phyloP scores from a whole-genome alignment of 208 protist genomes.

The Acanthamoeba lenticulata region DNA sequence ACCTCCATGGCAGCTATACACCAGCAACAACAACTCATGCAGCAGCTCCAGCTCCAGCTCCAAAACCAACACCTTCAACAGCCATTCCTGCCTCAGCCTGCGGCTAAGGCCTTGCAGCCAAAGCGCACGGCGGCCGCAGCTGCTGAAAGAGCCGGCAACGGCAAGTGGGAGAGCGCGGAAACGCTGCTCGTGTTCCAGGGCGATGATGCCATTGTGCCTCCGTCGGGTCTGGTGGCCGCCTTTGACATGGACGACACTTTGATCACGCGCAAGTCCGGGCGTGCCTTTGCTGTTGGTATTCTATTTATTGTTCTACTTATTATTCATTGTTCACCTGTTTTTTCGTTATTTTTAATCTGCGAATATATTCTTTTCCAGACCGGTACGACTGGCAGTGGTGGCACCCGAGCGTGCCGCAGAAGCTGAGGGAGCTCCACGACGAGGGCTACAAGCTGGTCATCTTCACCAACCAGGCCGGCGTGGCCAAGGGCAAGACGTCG shows the following conservation, averaged over 20 bases:
- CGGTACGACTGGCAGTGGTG: slow-evolving; percentile 28
- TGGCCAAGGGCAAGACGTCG: not conserved
- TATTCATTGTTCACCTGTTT: not conserved
- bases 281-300: not conserved
- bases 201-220: no score
- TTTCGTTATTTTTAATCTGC: not conserved
- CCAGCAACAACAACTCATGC: no score
- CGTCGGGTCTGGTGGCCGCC: no score
- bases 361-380: not conserved
- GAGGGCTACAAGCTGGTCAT: slow-evolving; percentile 64
- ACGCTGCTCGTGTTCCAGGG: no score
- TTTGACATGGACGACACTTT: not conserved
- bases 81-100: no score
- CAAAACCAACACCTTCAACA: no score
- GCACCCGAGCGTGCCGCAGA: not conserved
- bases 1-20: no score
- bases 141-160: no score
- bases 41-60: no score
- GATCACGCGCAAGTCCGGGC: slow-evolving; percentile 46
- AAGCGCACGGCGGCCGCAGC: no score
- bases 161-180: no score
- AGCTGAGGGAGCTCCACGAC: not conserved
- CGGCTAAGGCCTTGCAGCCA: no score
- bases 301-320: not conserved
- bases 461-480: slow-evolving; percentile 66